Evolutionary conservation across 331 rosid species (phyloP), one percentile per base, ranked within the genome.

Genomic region (Malus hybrid): DNA sequence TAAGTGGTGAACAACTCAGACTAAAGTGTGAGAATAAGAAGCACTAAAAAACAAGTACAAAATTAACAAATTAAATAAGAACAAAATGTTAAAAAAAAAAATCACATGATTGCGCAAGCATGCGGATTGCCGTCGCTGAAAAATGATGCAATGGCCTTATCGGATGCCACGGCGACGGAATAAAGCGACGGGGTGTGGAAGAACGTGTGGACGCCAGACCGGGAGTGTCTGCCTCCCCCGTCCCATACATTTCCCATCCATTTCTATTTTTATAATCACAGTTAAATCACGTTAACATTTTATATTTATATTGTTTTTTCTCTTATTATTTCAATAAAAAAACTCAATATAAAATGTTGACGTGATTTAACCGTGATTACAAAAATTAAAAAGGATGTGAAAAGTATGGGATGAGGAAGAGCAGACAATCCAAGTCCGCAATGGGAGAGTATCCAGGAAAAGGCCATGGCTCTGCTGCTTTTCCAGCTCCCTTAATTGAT

Each of bases 111-210:
- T 3, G 95, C 56, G 68, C 97, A 93, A 84, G 98, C 98, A 81
- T 90, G 96, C 12, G 96, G 97, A 74, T 94, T 94, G 69, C 90
- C 98, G 46, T 94, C 98, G 24, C 97, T 91, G 71, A 94, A 94
- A 72, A 91, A 82, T 1, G 97, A 91, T 75, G 96, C 96, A 39
- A 90, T 73, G 52, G 93, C 89, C 57, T 94, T 92, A 68, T 94
- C 96, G 26, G 96, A 91, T 2, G 96, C 92, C n/a, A 92, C 80
- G 14, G 97, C 92, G 39, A 88, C 81, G 1, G 98, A 93, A 72
- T 91, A 93, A 56, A 82, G 80, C 20, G 97, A 58, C 52, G 98
- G 97, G 6, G 98, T 93, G 29, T 90, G 98, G 68, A 93, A 93
- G 84, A 91, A 93, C 36, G 96, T 76, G 80, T 88, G 98, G 5